Percentiles rank a stretch among this genome's conserved stretches.
phyloP scores from a whole-genome alignment of 202 grass and related monocot genomes.

The Panicum virgatum region DNA sequence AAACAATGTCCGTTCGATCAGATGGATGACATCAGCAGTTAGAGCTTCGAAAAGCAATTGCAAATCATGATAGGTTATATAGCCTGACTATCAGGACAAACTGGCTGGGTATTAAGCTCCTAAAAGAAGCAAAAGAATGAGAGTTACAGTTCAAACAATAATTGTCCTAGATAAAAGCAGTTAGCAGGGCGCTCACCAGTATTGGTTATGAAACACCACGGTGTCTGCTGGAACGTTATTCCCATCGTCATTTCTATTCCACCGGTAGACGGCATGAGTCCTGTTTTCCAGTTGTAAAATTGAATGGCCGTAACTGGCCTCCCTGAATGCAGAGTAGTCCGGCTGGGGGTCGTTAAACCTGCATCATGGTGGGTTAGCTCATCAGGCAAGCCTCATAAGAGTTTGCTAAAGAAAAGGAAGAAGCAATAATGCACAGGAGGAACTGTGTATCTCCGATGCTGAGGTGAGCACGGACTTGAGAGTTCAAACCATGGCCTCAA shows the following conservation, averaged over 20 bases:
- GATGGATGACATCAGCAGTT: background rate
- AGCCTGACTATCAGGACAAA: background rate
- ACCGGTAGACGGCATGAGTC: constrained; percentile 86
- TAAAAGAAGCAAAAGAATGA: background rate
- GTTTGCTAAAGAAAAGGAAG: background rate
- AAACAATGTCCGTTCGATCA: constrained; percentile 2
- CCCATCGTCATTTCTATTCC: constrained; percentile 92
- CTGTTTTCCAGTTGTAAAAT: constrained; percentile 80
- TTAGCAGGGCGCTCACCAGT: constrained; percentile 55
- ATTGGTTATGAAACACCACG: constrained; percentile 85
- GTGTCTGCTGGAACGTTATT: constrained; percentile 64
- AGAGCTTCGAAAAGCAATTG: background rate
- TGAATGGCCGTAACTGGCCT: constrained; percentile 95
- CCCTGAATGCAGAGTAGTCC: constrained; percentile 93
- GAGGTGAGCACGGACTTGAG: background rate
- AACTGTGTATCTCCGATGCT: background rate
- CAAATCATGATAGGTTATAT: background rate
- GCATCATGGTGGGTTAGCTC: constrained; percentile 14
- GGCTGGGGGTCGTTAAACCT: constrained; percentile 86
- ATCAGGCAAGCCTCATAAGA: background rate
- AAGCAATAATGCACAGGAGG: background rate
- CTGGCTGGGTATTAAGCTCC: background rate
- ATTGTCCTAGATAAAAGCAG: background rate
- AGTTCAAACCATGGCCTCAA: background rate
- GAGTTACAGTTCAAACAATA: background rate